A percentile compares a stretch with the other conserved stretches of the same genome.
phyloP scores from a whole-genome alignment of 1,139 yeast species.

The Scheffersomyces illinoinensis region DNA sequence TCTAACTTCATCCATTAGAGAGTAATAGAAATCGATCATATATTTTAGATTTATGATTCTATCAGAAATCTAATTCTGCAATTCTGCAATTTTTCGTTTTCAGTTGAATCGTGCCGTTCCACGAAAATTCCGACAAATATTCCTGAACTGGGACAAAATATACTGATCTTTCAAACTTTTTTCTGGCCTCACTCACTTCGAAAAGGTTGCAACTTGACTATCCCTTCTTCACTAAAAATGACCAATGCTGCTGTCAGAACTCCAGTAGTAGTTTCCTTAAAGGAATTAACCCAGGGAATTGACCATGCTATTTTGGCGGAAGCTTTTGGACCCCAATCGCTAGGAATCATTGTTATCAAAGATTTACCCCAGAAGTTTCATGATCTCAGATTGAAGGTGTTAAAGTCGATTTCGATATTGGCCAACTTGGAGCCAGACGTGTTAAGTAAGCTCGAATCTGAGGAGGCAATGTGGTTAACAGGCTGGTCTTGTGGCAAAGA shows the following conservation, averaged over 20 bases:
- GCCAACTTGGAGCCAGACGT: constrained; percentile 41
- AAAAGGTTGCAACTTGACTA: background rate
- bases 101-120: background rate
- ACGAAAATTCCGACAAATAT: background rate
- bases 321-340: constrained; percentile 61
- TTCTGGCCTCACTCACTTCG: background rate
- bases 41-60: background rate
- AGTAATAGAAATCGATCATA: no score
- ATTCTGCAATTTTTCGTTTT: no score
- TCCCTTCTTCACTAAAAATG: background rate
- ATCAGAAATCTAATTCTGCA: no score
- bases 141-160: background rate
- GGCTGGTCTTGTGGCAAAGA: constrained; percentile 74
- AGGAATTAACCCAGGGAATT: constrained; percentile 35
- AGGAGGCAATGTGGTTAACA: constrained; percentile 51
- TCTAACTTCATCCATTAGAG: no score
- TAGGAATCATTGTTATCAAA: constrained; percentile 53
- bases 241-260: background rate
- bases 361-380: constrained; percentile 42
- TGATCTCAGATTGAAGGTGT: constrained; percentile 42
- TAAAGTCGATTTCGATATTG: constrained; percentile 45
- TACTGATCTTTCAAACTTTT: background rate
- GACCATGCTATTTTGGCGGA: constrained; percentile 29
- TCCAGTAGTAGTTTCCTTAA: constrained; percentile 35
- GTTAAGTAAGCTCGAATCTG: constrained; percentile 43